A percentile compares a stretch with the other conserved stretches of the same genome.
Conservation (phyloP, 2,329 filamentous ascomycete species). For the Tolypocladium tropicale region DNA sequence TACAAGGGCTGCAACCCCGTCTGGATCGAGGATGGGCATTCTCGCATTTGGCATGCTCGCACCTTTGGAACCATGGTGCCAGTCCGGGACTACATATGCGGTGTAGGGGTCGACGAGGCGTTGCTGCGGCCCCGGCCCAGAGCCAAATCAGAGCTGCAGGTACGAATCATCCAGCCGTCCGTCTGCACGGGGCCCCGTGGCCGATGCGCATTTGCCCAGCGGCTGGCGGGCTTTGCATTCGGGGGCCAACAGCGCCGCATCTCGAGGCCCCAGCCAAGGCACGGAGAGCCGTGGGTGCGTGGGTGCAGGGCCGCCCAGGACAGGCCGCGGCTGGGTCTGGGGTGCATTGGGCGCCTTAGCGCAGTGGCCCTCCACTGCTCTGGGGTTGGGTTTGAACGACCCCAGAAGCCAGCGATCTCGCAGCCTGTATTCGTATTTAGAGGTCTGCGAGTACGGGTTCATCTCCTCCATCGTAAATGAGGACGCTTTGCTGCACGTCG, state of each 20-base stretch:
- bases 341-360: not conserved
- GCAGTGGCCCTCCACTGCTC: not conserved
- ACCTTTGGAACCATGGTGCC: no score
- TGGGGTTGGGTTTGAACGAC: no score
- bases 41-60: no score
- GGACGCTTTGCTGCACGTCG: not conserved
- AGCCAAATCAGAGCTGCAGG: constrained; percentile 1
- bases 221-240: not conserved
- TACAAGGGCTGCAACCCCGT: no score
- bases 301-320: no score
- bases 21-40: no score
- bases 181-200: not conserved
- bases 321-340: not conserved
- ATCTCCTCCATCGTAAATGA: no score
- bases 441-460: no score
- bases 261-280: not conserved
- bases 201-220: not conserved
- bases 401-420: no score
- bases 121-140: not conserved
- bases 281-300: not conserved
- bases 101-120: not conserved
- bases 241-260: not conserved
- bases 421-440: no score
- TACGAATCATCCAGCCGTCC: constrained; percentile 1
- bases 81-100: no score